These are phyloP conservation scores for Nicotiana noctiflora DNA, from an alignment of 257 asterid genomes.

Conservation along the genomic window DNA sequence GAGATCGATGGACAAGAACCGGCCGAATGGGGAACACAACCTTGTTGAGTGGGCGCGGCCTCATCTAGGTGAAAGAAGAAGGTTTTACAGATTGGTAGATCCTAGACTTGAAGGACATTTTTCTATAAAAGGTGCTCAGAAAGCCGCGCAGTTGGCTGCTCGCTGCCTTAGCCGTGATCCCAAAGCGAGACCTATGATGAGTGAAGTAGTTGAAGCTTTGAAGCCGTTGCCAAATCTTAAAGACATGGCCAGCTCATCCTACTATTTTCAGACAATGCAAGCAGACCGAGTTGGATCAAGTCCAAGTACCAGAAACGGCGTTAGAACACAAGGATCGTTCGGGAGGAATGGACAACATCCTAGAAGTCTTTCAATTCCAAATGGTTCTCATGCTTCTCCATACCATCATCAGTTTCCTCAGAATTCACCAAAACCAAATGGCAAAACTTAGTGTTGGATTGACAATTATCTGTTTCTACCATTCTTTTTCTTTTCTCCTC, in stretches of 20 bases:
- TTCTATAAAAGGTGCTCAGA: constrained; percentile 87
- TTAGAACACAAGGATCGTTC: constrained; percentile 45
- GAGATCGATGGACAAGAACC: constrained; percentile 93
- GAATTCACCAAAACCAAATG: constrained; percentile 71
- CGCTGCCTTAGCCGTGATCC: constrained; percentile 83
- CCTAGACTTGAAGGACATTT: constrained; percentile 94
- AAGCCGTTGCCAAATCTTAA: constrained; percentile 82
- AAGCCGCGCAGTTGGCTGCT: constrained; percentile 89
- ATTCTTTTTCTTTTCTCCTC: constrained; percentile 30
- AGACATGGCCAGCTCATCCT: constrained; percentile 95
- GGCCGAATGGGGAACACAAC: constrained; percentile 90
- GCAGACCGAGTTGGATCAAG: constrained; percentile 56
- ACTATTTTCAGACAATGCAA: constrained; percentile 72
- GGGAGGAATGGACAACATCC: constrained; percentile 53
- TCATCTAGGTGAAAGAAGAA: constrained; percentile 67
- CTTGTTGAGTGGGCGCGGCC: constrained; percentile 98
- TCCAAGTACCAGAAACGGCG: constrained; percentile 41
- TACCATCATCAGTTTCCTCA: constrained; percentile 50
- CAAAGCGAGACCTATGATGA: constrained; percentile 78
- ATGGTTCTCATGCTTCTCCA: constrained; percentile 70
- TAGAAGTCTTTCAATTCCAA: constrained; percentile 68
- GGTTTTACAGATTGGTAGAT: constrained; percentile 74
- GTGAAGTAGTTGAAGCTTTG: constrained; percentile 80
- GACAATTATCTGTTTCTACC: constrained; percentile 9
- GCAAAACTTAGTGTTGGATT: constrained; percentile 39